These are phyloP conservation scores for Naumovozyma baii DNA, from an alignment of 805 yeast genomes.

Conservation along the genomic window DNA sequence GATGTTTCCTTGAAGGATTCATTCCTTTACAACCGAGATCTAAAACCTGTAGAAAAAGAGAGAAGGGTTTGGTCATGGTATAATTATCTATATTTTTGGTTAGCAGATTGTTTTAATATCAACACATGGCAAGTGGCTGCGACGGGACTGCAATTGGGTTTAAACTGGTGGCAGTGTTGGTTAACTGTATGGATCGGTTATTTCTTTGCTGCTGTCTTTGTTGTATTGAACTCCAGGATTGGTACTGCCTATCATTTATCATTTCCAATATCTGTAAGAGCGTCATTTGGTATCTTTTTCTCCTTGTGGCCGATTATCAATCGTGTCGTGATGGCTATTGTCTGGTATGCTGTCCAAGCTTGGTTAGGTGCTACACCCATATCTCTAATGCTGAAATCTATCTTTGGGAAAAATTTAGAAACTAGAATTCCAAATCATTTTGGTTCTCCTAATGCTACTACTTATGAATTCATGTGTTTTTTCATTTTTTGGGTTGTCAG, in stretches of 20 bases:
- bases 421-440: slow-evolving; percentile 52
- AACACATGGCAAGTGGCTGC: slow-evolving; percentile 86
- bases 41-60: slow-evolving; percentile 60
- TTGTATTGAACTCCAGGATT: slow-evolving; percentile 55
- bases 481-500: slow-evolving; percentile 71
- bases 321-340: slow-evolving; percentile 72
- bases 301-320: slow-evolving; percentile 77
- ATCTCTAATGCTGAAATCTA: slow-evolving; percentile 59
- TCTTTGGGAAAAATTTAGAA: slow-evolving; percentile 56
- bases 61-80: slow-evolving; percentile 75
- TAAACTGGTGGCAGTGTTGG: slow-evolving; percentile 87
- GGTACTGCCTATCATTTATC: slow-evolving; percentile 72
- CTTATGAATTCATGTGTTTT: slow-evolving; percentile 60
- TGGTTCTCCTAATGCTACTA: slow-evolving; percentile 46
- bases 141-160: slow-evolving; percentile 63
- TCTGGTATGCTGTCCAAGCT: slow-evolving; percentile 80
- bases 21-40: slow-evolving; percentile 60
- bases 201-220: slow-evolving; percentile 52
- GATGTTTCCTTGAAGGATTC: slow-evolving; percentile 46
- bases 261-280: slow-evolving; percentile 69
- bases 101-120: slow-evolving; percentile 78
- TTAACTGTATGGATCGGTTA: slow-evolving; percentile 82
- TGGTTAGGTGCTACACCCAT: slow-evolving; percentile 79
- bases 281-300: slow-evolving; percentile 77
- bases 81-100: slow-evolving; percentile 70